Evolutionary conservation across 2,329 filamentous ascomycete species (phyloP).

Genomic region (Phialemoniopsis sp.): DNA sequence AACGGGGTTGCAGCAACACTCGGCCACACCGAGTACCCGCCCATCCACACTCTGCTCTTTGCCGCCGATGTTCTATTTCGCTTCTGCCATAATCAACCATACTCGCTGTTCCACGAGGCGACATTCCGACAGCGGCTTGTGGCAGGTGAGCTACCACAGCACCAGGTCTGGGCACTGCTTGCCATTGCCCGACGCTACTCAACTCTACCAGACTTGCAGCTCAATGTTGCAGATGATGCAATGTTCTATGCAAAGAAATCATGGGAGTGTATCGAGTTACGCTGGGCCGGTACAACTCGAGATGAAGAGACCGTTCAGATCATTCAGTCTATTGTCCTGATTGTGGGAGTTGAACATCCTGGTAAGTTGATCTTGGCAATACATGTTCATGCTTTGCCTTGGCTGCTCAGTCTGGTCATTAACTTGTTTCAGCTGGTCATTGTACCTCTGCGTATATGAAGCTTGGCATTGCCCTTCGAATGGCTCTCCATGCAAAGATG

Average conservation of each 20-base stretch:
- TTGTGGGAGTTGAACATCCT: background rate
- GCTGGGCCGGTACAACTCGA: background rate
- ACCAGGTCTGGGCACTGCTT: background rate
- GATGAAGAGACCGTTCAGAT: background rate
- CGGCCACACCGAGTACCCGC: background rate
- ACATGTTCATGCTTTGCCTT: too few species aligned
- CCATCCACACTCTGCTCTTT: background rate
- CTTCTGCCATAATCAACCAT: constrained; percentile 1
- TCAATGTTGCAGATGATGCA: too few species aligned
- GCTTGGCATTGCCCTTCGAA: background rate
- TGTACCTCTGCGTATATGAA: constrained; percentile 1
- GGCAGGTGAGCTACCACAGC: background rate
- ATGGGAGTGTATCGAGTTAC: background rate
- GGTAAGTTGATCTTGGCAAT: too few species aligned
- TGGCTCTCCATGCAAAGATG: background rate
- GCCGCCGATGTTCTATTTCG: constrained; percentile 1
- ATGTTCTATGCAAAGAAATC: background rate
- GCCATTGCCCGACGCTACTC: background rate
- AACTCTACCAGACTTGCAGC: background rate
- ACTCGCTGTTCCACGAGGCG: constrained; percentile 1
- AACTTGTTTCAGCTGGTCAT: background rate
- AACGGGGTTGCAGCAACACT: background rate
- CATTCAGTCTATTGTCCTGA: background rate
- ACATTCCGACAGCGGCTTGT: background rate
- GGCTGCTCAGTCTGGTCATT: too few species aligned